phyloP scores from a whole-genome alignment of 495 filamentous ascomycete species.

The Chaetomium tenue region DNA sequence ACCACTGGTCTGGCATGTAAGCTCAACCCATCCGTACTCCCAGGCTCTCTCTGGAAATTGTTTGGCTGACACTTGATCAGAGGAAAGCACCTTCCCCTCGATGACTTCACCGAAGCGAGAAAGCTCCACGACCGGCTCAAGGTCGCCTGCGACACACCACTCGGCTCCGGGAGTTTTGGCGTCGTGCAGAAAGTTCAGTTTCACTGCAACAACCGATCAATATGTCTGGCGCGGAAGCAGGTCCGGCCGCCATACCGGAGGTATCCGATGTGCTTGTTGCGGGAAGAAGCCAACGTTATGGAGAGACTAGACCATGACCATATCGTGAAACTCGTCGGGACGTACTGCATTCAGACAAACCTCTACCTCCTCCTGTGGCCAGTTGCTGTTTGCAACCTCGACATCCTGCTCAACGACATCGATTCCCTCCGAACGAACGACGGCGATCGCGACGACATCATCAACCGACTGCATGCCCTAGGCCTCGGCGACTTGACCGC shows the following conservation, averaged over 20 bases:
- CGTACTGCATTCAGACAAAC: slow-evolving; percentile 38
- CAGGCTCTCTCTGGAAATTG: not conserved
- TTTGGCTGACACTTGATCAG: slow-evolving; percentile 23
- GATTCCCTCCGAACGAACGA: slow-evolving; percentile 33
- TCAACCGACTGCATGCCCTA: slow-evolving; percentile 33
- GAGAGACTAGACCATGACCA: slow-evolving; percentile 44
- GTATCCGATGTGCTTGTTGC: slow-evolving; percentile 32
- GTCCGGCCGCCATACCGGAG: slow-evolving; percentile 27
- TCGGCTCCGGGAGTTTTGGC: slow-evolving; percentile 39
- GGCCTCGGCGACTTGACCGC: slow-evolving; percentile 34
- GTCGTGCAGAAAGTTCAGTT: slow-evolving; percentile 40
- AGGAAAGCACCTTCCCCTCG: slow-evolving; percentile 35
- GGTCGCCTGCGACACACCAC: slow-evolving; percentile 24
- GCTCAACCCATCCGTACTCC: not conserved
- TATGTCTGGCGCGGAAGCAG: slow-evolving; percentile 39
- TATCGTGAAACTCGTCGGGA: slow-evolving; percentile 45
- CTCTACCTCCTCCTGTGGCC: slow-evolving; percentile 46
- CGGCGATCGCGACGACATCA: slow-evolving; percentile 37
- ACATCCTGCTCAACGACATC: slow-evolving; percentile 40
- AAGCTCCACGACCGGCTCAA: slow-evolving; percentile 37
- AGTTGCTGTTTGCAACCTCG: slow-evolving; percentile 44
- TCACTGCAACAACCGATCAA: slow-evolving; percentile 31
- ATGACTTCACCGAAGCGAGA: slow-evolving; percentile 36
- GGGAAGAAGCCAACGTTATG: slow-evolving; percentile 46
- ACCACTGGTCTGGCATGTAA: slow-evolving; percentile 41